phyloP scores from a whole-genome alignment of 176 grass and related monocot genomes.

The Rhynchospora pubera region DNA sequence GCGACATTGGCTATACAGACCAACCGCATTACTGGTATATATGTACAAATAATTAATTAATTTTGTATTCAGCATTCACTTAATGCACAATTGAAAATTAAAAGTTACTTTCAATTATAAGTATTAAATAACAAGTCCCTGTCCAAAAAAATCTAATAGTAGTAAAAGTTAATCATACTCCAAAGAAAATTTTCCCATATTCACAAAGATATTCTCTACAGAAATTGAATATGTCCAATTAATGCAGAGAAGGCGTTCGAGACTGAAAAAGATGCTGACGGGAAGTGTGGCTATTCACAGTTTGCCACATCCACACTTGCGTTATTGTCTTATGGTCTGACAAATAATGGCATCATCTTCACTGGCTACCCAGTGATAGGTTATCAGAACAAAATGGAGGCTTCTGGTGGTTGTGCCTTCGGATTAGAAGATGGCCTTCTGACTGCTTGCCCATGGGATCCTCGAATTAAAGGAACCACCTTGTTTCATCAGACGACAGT shows the following conservation, averaged over 20 bases:
- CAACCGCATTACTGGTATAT: slow-evolving; percentile 27
- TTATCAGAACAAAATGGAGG: slow-evolving; percentile 46
- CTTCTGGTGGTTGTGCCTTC: slow-evolving; percentile 25
- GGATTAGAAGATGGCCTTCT: slow-evolving; percentile 35
- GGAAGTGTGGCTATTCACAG: slow-evolving; percentile 22
- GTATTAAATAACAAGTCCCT: not conserved
- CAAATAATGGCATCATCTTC: slow-evolving; percentile 21
- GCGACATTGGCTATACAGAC: not conserved
- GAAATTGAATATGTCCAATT: not conserved
- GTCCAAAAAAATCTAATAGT: not conserved
- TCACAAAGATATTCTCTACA: not conserved
- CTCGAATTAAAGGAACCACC: slow-evolving; percentile 23
- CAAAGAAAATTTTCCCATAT: not conserved
- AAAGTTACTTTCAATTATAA: no score
- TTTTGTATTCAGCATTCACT: no score
- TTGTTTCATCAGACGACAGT: slow-evolving; percentile 44
- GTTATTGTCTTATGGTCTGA: slow-evolving; percentile 27
- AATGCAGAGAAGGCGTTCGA: slow-evolving; percentile 27
- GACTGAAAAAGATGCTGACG: not conserved
- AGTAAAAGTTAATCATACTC: not conserved
- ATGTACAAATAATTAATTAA: not conserved
- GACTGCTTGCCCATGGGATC: slow-evolving; percentile 56
- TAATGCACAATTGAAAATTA: no score
- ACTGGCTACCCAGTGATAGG: slow-evolving; percentile 41
- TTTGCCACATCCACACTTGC: not conserved